These are phyloP conservation scores for Schizosaccharomyces japonicus DNA, from an alignment of 805 yeast species.

Conservation along the genomic window DNA sequence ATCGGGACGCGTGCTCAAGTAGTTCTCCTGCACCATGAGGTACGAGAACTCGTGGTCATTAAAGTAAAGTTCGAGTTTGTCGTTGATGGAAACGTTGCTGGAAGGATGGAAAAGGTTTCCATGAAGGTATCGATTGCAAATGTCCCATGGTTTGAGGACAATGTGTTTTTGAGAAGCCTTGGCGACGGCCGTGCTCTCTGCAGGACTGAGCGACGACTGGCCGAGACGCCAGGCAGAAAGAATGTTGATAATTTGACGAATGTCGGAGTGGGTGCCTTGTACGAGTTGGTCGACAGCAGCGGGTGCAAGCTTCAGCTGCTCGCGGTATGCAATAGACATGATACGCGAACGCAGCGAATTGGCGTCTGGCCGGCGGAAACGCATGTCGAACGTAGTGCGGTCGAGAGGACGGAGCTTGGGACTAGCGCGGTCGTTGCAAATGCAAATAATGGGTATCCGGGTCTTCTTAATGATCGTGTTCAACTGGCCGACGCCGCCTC, in stretches of 20 bases:
- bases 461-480: constrained; percentile 71
- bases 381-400: constrained; percentile 49
- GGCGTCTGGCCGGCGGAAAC: constrained; percentile 75
- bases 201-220: constrained; percentile 34
- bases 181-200: constrained; percentile 30
- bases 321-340: constrained; percentile 75
- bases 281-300: constrained; percentile 63
- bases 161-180: constrained; percentile 39
- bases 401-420: constrained; percentile 96
- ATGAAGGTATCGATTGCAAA: constrained; percentile 41
- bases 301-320: constrained; percentile 57
- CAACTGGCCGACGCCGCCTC: constrained; percentile 92
- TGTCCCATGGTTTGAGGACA: constrained; percentile 81
- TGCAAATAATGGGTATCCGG: constrained; percentile 62
- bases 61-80: constrained; percentile 69
- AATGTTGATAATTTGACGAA: constrained; percentile 77
- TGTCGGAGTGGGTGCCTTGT: constrained; percentile 67
- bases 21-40: constrained; percentile 87
- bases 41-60: constrained; percentile 90
- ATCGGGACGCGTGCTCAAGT: constrained; percentile 38
- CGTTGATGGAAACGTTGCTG: constrained; percentile 38
- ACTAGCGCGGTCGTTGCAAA: constrained; percentile 74
- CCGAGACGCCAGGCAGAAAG: constrained; percentile 67
- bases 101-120: constrained; percentile 34
- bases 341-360: constrained; percentile 57